Conservation (phyloP, 2,329 filamentous ascomycete species). For the Cercospora zeina region DNA sequence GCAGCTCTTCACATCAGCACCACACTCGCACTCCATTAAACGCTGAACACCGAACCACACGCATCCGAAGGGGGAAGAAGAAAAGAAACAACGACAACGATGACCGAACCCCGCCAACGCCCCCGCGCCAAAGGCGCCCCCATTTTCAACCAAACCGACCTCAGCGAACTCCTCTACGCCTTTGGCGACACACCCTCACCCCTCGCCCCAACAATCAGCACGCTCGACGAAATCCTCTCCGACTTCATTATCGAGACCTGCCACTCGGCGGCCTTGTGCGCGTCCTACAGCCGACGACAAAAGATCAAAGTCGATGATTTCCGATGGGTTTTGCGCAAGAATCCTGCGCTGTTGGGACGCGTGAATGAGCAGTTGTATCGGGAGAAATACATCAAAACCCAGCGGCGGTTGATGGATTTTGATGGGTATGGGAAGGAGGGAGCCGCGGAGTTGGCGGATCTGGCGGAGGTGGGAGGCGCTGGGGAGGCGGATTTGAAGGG, state of each 20-base stretch:
- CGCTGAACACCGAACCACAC: too few relatives aligned
- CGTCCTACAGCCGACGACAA: slow-evolving; percentile 81
- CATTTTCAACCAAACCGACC: slow-evolving; percentile 44
- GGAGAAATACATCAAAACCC: slow-evolving; percentile 81
- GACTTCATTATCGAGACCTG: slow-evolving; percentile 95
- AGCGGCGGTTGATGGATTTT: slow-evolving; percentile 70
- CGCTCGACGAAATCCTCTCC: slow-evolving; percentile 92
- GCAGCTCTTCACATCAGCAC: neutral
- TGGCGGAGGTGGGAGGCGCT: slow-evolving; percentile 59
- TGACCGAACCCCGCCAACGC: slow-evolving; percentile 54
- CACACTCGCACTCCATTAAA: neutral
- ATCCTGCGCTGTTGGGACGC: slow-evolving; percentile 80
- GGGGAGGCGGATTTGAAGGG: slow-evolving; percentile 49
- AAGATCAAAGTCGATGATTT: slow-evolving; percentile 99
- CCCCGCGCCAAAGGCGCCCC: slow-evolving; percentile 49
- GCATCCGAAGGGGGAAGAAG: neutral
- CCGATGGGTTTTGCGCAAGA: slow-evolving; percentile 85
- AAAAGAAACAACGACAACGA: slow-evolving; percentile 29
- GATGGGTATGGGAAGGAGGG: slow-evolving; percentile 62
- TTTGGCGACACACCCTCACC: slow-evolving; percentile 74
- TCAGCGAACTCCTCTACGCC: slow-evolving; percentile 67
- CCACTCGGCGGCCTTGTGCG: slow-evolving; percentile 82
- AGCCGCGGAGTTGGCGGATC: slow-evolving; percentile 49
- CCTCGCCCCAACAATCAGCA: slow-evolving; percentile 77
- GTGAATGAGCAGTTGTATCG: slow-evolving; percentile 88